Conservation (phyloP, 2,329 filamentous ascomycete genomes). For the Cladosporium velox region DNA sequence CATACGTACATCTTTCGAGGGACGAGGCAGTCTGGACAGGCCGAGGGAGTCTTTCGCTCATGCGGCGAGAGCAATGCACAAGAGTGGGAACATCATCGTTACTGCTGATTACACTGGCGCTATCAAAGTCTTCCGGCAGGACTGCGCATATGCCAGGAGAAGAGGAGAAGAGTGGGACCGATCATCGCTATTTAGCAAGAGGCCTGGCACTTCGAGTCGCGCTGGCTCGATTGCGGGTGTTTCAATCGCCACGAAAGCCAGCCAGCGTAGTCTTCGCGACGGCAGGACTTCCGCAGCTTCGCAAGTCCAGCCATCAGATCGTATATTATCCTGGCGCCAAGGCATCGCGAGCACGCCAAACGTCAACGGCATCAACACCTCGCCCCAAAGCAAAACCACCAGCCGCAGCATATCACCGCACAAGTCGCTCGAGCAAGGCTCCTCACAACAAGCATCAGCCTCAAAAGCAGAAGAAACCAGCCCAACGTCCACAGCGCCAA, state of each 20-base stretch:
- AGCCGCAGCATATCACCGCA: conserved; percentile 52
- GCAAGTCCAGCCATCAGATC: conserved; percentile 61
- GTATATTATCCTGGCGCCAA: conserved; percentile 87
- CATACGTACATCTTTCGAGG: conserved; percentile 20
- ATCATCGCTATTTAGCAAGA: conserved; percentile 69
- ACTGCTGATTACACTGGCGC: conserved; percentile 84
- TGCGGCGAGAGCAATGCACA: conserved; percentile 59
- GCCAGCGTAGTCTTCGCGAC: conserved; percentile 36
- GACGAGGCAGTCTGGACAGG: conserved; percentile 13
- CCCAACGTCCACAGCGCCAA: conserved; percentile 25
- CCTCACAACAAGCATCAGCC: conserved; percentile 1
- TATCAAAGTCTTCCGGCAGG: conserved; percentile 94
- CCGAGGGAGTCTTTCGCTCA: conserved; percentile 41
- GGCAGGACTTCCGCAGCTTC: conserved; percentile 33
- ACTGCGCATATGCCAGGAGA: conserved; percentile 80
- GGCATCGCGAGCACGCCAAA: conserved; percentile 55
- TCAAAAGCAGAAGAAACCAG: conserved; percentile 22
- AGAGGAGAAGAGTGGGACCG: conserved; percentile 74
- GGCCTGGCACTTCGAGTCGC: conserved; percentile 37
- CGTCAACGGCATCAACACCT: conserved; percentile 8
- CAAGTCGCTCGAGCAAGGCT: conserved; percentile 40
- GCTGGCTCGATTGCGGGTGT: conserved; percentile 14
- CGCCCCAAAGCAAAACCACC: conserved; percentile 24
- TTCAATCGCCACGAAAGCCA: conserved; percentile 45
- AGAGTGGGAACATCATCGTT: conserved; percentile 84